Evolutionary conservation across 177 flowering plant genomes (phyloP), one percentile per base, ranked within the genome.

Genomic region (Telopea speciosissima): DNA sequence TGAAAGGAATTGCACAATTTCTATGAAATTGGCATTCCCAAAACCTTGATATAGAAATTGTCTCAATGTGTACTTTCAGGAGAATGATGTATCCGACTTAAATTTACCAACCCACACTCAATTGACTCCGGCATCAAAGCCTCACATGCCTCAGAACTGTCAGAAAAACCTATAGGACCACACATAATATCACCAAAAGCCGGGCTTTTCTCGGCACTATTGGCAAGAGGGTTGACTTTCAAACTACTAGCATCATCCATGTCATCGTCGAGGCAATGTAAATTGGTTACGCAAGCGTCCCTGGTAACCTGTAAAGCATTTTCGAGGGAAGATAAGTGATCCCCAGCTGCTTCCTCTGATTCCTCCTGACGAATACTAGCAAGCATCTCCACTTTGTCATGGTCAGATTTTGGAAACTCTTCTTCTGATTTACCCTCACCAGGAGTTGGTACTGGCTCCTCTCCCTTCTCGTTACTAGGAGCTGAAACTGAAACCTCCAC

Each of bases 51-150:
- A 78, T 68, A 54, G 58, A 76, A 72, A 86, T 74, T 68, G 88
- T 87, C 80, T 89, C 83, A 86, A 87, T 81, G 90, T 86, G 93
- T 87, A 85, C 86, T 86, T 87, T 87, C 84, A 72, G 89, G 85
- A 75, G 82, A 77, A 80, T 70, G 49, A 84, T 83, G 89, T 89
- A 87, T 86, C 88, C 88, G 85, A 79, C 82, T 83, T 77, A 82
- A 84, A 87, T 80, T 83, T 68, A 84, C 87, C 77, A 75, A 81
- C 72, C 76, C 86, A 74, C 85, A 87, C 84, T 83, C 91, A 80
- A 80, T 71, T 67, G 86, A 85, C 73, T 76, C 91, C 60, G 89
- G 83, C 81, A 72, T 83, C 79, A 82, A 69, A 66, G 83, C 83
- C 86, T 75, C 90, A 81, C 78, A 80, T 67, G 69, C 79, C 74